Evolutionary conservation across 345 rosid genomes (phyloP), one percentile per base, ranked within the genome.

Genomic region (Arabidopsis arenosa): DNA sequence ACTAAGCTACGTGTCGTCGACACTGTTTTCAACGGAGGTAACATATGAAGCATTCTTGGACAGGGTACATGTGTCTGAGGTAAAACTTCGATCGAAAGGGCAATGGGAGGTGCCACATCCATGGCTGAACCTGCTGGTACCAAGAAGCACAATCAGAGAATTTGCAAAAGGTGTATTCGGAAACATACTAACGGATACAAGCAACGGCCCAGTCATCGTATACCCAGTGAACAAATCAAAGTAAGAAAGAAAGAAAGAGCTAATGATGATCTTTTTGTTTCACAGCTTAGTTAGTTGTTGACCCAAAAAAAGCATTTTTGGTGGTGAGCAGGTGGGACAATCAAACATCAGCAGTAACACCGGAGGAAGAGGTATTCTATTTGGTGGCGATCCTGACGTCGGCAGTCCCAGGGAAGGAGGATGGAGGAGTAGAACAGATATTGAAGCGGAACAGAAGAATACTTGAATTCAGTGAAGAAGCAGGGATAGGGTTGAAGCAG

Each of bases 51-150:
- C 88, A 48, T 94, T 94, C 88, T 79, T 94, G 79, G 97, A 94
- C 78, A 87, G 98, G 74, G 98, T 94, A 68, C 97, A 92, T 63
- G 84, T 82, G 41, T 92, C 97, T 0, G 98, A 94, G 88, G 75
- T 89, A 51, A 90, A 90, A 68, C 83, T 94, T 21, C 71, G 91
- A 74, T 82, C 95, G 13, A 90, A 89, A 79, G 98, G 98, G 66
- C 84, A 92, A 60, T 94, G 96, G 98, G 97, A 92, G 79, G 92
- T 94, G 70, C 98, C 98, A 5, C 97, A 94, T 75, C 98, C 97
- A 72, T 94, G 98, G 98, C 92, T 94, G 59, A 94, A 94, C 81
- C 98, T 94, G 52, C 88, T 92, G 30, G 82, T 94, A n/a, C 97
- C 98, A 30, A 81, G 82, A 80, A 90, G 95, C 83, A 87, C 70